Evolutionary conservation across 2,329 filamentous ascomycete species (phyloP).

Genomic region (Neobulgaria alba): DNA sequence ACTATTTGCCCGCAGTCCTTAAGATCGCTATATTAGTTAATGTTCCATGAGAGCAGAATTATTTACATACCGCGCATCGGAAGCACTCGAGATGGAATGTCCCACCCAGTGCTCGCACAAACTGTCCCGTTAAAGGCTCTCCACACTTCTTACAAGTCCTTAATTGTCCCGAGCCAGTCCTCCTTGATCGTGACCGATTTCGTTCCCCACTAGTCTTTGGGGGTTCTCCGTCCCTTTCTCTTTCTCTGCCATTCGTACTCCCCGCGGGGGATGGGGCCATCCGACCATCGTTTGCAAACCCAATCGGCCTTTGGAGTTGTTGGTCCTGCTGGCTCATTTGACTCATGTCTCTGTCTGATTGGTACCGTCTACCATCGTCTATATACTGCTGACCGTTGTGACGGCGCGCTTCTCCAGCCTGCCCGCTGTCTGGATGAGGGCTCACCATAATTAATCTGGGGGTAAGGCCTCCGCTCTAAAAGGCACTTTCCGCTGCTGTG

Average conservation of each 20-base stretch:
- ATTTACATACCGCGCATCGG: slow-evolving; percentile 68
- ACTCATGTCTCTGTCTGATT: slow-evolving; percentile 17
- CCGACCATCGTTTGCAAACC: slow-evolving; percentile 22
- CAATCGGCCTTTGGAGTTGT: slow-evolving; percentile 21
- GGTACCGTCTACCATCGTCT: slow-evolving; percentile 18
- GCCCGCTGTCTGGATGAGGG: not conserved
- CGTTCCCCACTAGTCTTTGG: slow-evolving; percentile 41
- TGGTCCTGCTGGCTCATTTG: too few species aligned
- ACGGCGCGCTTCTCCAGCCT: slow-evolving; percentile 2
- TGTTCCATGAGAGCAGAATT: not conserved
- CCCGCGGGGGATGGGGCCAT: slow-evolving; percentile 20
- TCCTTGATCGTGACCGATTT: slow-evolving; percentile 49
- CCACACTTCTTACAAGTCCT: slow-evolving; percentile 80
- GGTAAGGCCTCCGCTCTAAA: slow-evolving; percentile 13
- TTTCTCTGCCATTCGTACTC: slow-evolving; percentile 22
- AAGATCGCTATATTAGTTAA: slow-evolving; percentile 4
- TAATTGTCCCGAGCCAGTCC: slow-evolving; percentile 49
- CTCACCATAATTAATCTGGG: slow-evolving; percentile 8
- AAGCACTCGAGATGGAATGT: slow-evolving; percentile 98
- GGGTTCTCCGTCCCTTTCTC: slow-evolving; percentile 16
- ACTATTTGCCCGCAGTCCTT: slow-evolving; percentile 97
- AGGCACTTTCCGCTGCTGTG: slow-evolving; percentile 14
- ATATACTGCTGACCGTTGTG: slow-evolving; percentile 10
- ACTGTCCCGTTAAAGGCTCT: slow-evolving; percentile 83
- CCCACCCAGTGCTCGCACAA: slow-evolving; percentile 85